Evolutionary conservation across 306 rosid genomes (phyloP).

Genomic region (Gillenia trifoliata): DNA sequence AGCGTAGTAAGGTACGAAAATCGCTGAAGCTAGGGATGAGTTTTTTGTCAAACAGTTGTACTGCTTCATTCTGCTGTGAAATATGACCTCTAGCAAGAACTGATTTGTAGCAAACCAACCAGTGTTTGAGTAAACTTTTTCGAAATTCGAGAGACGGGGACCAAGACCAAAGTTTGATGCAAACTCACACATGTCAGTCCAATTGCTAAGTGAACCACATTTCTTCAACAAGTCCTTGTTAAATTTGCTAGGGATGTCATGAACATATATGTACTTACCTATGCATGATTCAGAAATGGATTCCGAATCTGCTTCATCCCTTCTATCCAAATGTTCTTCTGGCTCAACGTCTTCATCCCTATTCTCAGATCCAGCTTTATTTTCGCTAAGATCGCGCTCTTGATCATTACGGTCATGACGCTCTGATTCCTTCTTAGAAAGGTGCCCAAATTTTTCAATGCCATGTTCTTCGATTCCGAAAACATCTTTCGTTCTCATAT

Average conservation of each 20-base stretch:
- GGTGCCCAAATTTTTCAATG: neutral
- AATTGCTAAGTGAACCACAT: conserved; percentile 27
- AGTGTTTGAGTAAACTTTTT: conserved; percentile 16
- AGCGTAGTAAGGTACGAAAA: conserved; percentile 38
- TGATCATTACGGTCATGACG: neutral
- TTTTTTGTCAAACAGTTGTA: conserved; percentile 42
- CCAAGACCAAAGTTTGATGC: conserved; percentile 38
- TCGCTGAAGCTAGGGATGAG: conserved; percentile 36
- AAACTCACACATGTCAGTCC: conserved; percentile 38
- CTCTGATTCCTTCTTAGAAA: neutral
- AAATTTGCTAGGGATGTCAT: conserved; percentile 33
- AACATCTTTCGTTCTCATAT: neutral
- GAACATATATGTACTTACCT: conserved; percentile 36
- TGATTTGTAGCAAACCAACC: conserved; percentile 46
- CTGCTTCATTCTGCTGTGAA: conserved; percentile 37
- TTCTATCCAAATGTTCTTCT: neutral
- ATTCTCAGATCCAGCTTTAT: neutral
- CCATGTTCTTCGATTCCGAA: neutral
- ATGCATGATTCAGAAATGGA: conserved; percentile 13
- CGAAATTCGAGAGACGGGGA: conserved; percentile 16
- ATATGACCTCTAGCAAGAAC: conserved; percentile 42
- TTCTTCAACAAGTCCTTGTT: conserved; percentile 27
- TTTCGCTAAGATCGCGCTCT: neutral
- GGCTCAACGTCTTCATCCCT: neutral
- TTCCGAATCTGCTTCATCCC: neutral